Base-by-base conservation (phyloP, 768 basidiomycete species). In the Xerocomus potaroensis region DNA sequence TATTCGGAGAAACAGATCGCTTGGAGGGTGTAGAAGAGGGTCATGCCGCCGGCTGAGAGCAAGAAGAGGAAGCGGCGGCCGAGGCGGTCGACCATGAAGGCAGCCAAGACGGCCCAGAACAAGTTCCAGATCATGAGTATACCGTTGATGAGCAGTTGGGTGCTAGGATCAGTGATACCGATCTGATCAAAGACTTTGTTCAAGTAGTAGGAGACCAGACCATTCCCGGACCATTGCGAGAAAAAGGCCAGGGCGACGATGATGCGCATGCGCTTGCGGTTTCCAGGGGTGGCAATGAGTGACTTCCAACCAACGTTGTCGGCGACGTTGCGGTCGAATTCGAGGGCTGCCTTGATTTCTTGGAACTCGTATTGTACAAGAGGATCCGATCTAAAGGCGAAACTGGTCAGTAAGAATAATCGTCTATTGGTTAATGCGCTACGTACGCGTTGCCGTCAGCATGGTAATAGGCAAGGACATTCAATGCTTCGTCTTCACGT, bases 161-260 rank as follows among this genome's bases (percentile, higher is more conserved):
- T 79, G 45, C 76, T 74, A 8, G 74, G 62, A 56, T 78, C 68
- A 11, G 77, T 80, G 59, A 87, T 81, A 47, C 83, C 83, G 46
- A 87, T 82, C 48, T 77, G 71, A 51, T 74, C 64, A 64, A 91
- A 80, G 42, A 91, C 82, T 64, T 77, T 73, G 69, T 73, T 83
- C 58, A 91, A 78, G 72, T 91, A 91, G 73, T 84, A 89, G 7
- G 84, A 87, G 41, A 87, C 83, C 44, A 91, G 82, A 60, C 87
- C 87, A 57, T 89, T 89, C 12, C 86, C 87, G 9, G 84, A 88
- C 87, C 86, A 89, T 57, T 87, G 84, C 3, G 86, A 88, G 76
- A 90, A 88, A 76, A 85, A 85, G 38, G 84, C 86, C 45, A 90
- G 70, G 38, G 83, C 83, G 51, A 86, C 62, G 63, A 91, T 84